phyloP scores from a whole-genome alignment of 2,329 filamentous ascomycete species.

The Graphilbum sp. region DNA sequence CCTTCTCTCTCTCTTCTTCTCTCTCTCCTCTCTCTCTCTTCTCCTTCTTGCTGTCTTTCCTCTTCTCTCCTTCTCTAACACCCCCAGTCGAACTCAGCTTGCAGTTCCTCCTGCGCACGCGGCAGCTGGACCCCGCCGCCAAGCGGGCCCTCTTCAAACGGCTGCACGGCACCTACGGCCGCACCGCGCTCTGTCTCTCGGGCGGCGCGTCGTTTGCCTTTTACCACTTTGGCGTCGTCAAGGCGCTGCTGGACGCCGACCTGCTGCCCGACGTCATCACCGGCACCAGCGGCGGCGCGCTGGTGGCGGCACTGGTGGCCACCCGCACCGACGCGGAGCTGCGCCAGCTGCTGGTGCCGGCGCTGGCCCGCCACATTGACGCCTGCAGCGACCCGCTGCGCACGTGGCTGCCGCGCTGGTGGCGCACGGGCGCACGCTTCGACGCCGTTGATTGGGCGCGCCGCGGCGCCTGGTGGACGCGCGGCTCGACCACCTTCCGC shows the following conservation, averaged over 20 bases:
- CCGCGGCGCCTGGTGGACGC: slow-evolving; percentile 75
- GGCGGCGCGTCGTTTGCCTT: slow-evolving; percentile 92
- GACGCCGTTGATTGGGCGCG: slow-evolving; percentile 85
- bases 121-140: slow-evolving; percentile 50
- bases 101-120: slow-evolving; percentile 49
- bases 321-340: slow-evolving; percentile 88
- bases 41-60: background rate
- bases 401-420: slow-evolving; percentile 74
- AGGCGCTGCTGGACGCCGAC: slow-evolving; percentile 72
- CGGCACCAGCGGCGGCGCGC: slow-evolving; percentile 83
- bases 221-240: slow-evolving; percentile 88
- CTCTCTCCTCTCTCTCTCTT: too few species aligned
- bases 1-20: too few species aligned
- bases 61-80: background rate
- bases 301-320: slow-evolving; percentile 73
- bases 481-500: slow-evolving; percentile 81
- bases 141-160: slow-evolving; percentile 78
- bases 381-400: slow-evolving; percentile 66
- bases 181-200: slow-evolving; percentile 82
- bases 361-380: slow-evolving; percentile 68
- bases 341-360: slow-evolving; percentile 68
- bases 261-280: slow-evolving; percentile 88
- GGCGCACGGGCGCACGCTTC: slow-evolving; percentile 81
- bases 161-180: slow-evolving; percentile 76
- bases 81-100: slow-evolving; percentile 45